Evolutionary conservation across 768 basidiomycete species (phyloP), one percentile per base, ranked within the genome.

Genomic region (Favolaschia claudopus): DNA sequence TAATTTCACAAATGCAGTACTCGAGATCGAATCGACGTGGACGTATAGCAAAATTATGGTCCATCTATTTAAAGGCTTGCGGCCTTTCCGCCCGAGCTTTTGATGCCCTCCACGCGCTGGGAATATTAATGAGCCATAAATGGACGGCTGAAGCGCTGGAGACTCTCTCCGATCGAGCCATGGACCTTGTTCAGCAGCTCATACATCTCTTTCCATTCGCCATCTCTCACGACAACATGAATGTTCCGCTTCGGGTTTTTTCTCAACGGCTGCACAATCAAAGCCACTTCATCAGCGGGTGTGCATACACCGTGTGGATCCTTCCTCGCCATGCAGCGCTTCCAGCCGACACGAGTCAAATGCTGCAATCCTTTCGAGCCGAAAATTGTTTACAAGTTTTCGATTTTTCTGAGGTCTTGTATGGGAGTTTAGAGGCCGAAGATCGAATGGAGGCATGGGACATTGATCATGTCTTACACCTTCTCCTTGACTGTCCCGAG

Each of bases 251-350:
- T 9, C 59, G 58, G 15, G 68, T 69, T 7, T 70, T 68, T 46
- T 66, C 60, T 4, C 68, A 70, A 54, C 50, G 62, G 24, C 40
- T 67, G 2, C 42, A 67, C 38, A 67, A 70, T 43, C 63, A 70
- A 46, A 64, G 62, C 31, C 62, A 69, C 31, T 70, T 70, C 51
- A 40, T 59, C 33, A 66, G 59, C 60, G 68, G 68, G 1, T 60
- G 51, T 33, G 69, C 69, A 7, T 58, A 56, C 7, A 70, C 67
- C 1, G 36, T 70, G 2, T 70, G 62, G 66, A 27, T 63, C 29
- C 43, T 63, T 8, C 67, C 64, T 7, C 2, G 8, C 0, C 32
- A 27, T 9, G 62, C 64, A 3, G 38, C 20, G 6, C 40, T 65
- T 4, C 47, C 64, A 7, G 50, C 49, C 7, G 29, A 58, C 7